phyloP scores from a whole-genome alignment of 225 moss, liverwort and hornwort species.

The Pseudisothecium myosuroides region DNA sequence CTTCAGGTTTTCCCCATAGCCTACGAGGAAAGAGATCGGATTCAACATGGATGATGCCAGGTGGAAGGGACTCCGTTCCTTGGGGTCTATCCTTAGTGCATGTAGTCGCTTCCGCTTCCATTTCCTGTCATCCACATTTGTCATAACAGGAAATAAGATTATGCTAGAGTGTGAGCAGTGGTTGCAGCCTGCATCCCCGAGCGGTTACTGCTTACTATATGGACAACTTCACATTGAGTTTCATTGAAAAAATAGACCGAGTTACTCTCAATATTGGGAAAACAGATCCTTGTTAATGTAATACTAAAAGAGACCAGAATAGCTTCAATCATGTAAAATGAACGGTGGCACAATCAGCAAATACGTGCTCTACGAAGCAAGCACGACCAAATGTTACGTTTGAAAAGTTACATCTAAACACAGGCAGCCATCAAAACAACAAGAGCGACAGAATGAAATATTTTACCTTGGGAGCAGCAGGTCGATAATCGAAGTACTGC shows the following conservation, averaged over 20 bases:
- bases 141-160: not conserved
- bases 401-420: not conserved
- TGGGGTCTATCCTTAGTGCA: slow-evolving; percentile 31
- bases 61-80: slow-evolving; percentile 42
- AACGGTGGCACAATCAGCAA: not conserved
- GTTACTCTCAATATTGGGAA: not conserved
- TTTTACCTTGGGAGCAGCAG: slow-evolving; percentile 29
- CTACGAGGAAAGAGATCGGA: slow-evolving; percentile 49
- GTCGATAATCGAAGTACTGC: slow-evolving; percentile 29
- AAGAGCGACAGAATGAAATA: not conserved
- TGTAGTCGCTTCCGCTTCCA: slow-evolving; percentile 1
- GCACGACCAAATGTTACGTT: not conserved
- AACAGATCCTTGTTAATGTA: not conserved
- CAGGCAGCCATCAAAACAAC: not conserved
- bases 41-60: slow-evolving; percentile 23
- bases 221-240: not conserved
- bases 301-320: not conserved
- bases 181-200: not conserved
- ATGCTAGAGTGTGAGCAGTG: not conserved
- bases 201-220: not conserved
- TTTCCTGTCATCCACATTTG: slow-evolving; percentile 18
- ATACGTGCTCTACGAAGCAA: not conserved
- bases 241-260: not conserved
- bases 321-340: not conserved
- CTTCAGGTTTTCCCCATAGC: slow-evolving; percentile 52